A percentile compares a stretch with the other conserved stretches of the same genome.
Conservation (phyloP, 306 rosid species). For the Quercus robur region DNA sequence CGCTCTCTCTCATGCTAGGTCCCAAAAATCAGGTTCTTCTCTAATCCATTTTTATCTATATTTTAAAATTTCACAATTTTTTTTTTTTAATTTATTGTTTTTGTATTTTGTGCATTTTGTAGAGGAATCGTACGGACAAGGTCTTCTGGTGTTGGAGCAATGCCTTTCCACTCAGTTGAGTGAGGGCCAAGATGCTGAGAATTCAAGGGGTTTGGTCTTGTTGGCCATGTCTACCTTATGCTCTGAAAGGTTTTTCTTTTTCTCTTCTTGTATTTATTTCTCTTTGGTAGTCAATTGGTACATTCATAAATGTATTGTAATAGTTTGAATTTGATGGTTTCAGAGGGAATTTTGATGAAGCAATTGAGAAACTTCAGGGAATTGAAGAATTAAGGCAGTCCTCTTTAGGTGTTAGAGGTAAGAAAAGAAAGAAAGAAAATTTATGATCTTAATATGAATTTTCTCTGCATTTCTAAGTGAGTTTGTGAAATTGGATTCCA, state of each 20-base stretch:
- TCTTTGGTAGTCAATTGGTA: background rate
- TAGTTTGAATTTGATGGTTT: background rate
- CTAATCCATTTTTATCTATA: background rate
- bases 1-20: constrained; percentile 74
- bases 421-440: background rate
- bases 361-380: constrained; percentile 60
- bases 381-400: constrained; percentile 55
- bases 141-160: constrained; percentile 63
- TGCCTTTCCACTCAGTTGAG: constrained; percentile 59
- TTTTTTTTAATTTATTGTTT: too few relatives aligned
- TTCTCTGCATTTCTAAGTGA: background rate
- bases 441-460: background rate
- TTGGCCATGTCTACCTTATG: constrained; percentile 73
- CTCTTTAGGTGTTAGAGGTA: constrained; percentile 69
- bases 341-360: constrained; percentile 63
- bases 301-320: background rate
- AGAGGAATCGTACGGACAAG: constrained; percentile 78
- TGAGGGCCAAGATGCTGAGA: constrained; percentile 49
- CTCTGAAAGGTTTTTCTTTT: constrained; percentile 60
- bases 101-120: background rate
- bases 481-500: background rate
- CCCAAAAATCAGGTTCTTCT: constrained; percentile 65
- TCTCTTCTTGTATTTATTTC: background rate
- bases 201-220: constrained; percentile 65
- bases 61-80: too few relatives aligned